phyloP scores from a whole-genome alignment of 1,284 basidiomycete species.

The Hypsizygus ulmarius region DNA sequence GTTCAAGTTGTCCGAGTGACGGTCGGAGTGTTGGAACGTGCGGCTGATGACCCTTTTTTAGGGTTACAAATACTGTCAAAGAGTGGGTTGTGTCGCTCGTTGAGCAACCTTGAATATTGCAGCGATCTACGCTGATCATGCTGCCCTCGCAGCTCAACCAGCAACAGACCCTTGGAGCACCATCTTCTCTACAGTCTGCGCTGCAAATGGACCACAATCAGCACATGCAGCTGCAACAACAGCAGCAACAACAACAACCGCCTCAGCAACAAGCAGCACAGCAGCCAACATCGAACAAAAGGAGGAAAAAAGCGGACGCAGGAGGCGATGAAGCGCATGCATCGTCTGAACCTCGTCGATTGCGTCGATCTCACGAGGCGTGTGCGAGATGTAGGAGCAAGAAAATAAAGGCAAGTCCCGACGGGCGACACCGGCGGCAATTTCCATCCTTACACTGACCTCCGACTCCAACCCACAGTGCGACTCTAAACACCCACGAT shows the following conservation, averaged over 20 bases:
- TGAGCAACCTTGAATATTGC: slow-evolving; percentile 21
- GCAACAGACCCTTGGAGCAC: slow-evolving; percentile 26
- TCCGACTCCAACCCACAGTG: slow-evolving; percentile 48
- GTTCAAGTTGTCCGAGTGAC: not conserved
- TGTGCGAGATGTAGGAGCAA: slow-evolving; percentile 87
- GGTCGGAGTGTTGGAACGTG: too few species aligned
- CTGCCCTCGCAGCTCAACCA: slow-evolving; percentile 30
- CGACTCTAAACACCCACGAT: slow-evolving; percentile 82
- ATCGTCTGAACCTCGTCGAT: slow-evolving; percentile 67
- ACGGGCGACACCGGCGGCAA: slow-evolving; percentile 82
- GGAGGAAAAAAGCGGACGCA: slow-evolving; percentile 57
- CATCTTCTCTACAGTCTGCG: slow-evolving; percentile 54
- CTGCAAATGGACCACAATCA: slow-evolving; percentile 65
- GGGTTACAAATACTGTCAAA: slow-evolving; percentile 33
- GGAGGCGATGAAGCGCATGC: slow-evolving; percentile 50
- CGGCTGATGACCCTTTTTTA: slow-evolving; percentile 17
- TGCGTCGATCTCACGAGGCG: slow-evolving; percentile 82
- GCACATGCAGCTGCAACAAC: slow-evolving; percentile 40
- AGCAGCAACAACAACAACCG: slow-evolving; percentile 28
- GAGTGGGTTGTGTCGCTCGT: slow-evolving; percentile 28
- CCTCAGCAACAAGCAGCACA: slow-evolving; percentile 31
- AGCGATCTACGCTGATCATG: slow-evolving; percentile 28
- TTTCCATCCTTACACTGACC: slow-evolving; percentile 46
- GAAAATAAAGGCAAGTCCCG: slow-evolving; percentile 90
- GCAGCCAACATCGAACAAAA: slow-evolving; percentile 40